Conservation (phyloP, 768 basidiomycete genomes). For the Xerocomellus amylosporus region DNA sequence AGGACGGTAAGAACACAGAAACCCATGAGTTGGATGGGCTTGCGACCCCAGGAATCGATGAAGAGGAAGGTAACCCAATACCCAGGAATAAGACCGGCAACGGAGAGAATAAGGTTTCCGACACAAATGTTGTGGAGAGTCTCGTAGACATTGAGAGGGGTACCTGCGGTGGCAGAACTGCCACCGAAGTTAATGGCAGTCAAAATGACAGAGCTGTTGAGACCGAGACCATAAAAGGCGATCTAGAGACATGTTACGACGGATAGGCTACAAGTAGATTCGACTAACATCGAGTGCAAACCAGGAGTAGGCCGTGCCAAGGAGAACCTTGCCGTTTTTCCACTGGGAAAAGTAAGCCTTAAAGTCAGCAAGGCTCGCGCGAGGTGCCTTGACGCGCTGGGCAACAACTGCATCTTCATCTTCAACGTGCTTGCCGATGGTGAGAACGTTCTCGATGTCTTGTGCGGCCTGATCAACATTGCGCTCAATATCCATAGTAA, state of each 20-base stretch:
- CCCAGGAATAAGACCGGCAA: constrained; percentile 79
- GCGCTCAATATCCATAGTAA: constrained; percentile 87
- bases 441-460: constrained; percentile 71
- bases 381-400: constrained; percentile 66
- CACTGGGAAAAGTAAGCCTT: constrained; percentile 61
- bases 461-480: constrained; percentile 72
- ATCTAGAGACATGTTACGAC: constrained; percentile 43
- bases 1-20: constrained; percentile 64
- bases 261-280: neutral
- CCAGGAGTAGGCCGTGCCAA: constrained; percentile 83
- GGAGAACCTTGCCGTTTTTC: constrained; percentile 75
- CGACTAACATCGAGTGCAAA: constrained; percentile 75
- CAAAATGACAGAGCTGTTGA: constrained; percentile 79
- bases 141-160: constrained; percentile 46
- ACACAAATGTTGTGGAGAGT: constrained; percentile 63
- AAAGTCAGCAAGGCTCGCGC: constrained; percentile 70
- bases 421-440: constrained; percentile 42
- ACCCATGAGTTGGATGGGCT: constrained; percentile 78
- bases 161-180: constrained; percentile 26
- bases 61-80: constrained; percentile 58
- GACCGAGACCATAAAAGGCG: constrained; percentile 85
- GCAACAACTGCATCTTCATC: constrained; percentile 49
- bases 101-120: constrained; percentile 75
- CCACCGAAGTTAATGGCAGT: constrained; percentile 64
- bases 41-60: constrained; percentile 79